phyloP scores from a whole-genome alignment of 768 basidiomycete genomes.

The Chalciporus pseudorubinellus region DNA sequence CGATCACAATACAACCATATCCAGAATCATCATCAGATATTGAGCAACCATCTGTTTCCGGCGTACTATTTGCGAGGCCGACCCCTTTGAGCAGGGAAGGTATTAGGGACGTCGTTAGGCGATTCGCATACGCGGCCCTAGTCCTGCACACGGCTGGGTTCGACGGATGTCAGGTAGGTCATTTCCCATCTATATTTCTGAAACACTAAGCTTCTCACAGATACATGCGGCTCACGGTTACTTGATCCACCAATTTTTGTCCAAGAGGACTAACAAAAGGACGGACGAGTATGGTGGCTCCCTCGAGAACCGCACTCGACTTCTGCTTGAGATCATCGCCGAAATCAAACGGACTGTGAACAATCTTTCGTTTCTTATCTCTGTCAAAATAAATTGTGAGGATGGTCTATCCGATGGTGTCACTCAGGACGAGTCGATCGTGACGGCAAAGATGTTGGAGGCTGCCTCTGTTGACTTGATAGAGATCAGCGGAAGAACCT shows the following conservation, averaged over 20 bases:
- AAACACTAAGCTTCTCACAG: constrained; percentile 14
- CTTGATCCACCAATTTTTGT: constrained; percentile 48
- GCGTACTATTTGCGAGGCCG: constrained; percentile 31
- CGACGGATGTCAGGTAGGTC: constrained; percentile 55
- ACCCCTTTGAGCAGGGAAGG: constrained; percentile 44
- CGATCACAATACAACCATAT: constrained; percentile 35
- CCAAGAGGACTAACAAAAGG: constrained; percentile 43
- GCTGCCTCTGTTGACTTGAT: constrained; percentile 37
- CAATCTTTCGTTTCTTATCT: constrained; percentile 28
- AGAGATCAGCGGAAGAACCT: constrained; percentile 41
- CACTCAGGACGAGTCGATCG: constrained; percentile 30
- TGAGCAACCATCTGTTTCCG: constrained; percentile 33
- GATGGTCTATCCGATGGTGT: constrained; percentile 32
- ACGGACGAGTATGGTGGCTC: constrained; percentile 59
- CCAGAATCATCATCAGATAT: constrained; percentile 35
- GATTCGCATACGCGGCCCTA: constrained; percentile 53
- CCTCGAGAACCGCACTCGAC: constrained; percentile 48
- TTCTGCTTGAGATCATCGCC: constrained; percentile 45
- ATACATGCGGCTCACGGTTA: constrained; percentile 46
- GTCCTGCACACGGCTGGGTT: constrained; percentile 60
- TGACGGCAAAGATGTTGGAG: constrained; percentile 34
- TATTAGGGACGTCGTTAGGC: constrained; percentile 47
- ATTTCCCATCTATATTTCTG: neutral
- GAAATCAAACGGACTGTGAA: constrained; percentile 42
- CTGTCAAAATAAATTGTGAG: constrained; percentile 34